A percentile compares a stretch with the other conserved stretches of the same genome.
Conservation (phyloP, 164 flowering plant species). For the Vitis rotundifolia region DNA sequence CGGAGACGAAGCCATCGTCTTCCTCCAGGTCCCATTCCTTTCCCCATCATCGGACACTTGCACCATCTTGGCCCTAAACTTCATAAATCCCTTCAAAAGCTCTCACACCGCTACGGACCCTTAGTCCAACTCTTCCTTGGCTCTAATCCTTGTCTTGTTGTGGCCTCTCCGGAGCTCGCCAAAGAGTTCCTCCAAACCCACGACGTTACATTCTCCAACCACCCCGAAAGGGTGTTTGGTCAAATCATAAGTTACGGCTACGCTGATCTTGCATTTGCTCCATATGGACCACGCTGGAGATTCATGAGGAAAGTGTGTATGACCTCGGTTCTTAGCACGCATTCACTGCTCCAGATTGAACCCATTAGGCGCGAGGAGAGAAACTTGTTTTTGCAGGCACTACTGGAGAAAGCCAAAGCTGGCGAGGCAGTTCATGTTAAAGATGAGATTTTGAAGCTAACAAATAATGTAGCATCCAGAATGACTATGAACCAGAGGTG, state of each 20-base stretch:
- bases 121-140: constrained; percentile 19
- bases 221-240: too few relatives aligned
- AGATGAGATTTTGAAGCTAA: too few relatives aligned
- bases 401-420: too few relatives aligned
- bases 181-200: constrained; percentile 13
- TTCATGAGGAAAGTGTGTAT: constrained; percentile 56
- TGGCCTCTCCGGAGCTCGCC: constrained; percentile 13
- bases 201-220: constrained; percentile 10
- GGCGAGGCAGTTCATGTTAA: too few relatives aligned
- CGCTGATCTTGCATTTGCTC: constrained; percentile 29
- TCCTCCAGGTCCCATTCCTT: constrained; percentile 16
- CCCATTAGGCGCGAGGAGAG: too few relatives aligned
- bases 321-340: constrained; percentile 22
- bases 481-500: too few relatives aligned
- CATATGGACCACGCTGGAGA: constrained; percentile 51
- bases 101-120: constrained; percentile 17
- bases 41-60: constrained; percentile 29
- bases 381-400: too few relatives aligned
- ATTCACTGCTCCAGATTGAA: too few relatives aligned
- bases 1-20: neutral
- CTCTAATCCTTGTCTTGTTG: constrained; percentile 14
- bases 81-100: constrained; percentile 21
- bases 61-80: constrained; percentile 17
- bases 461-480: too few relatives aligned
- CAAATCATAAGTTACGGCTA: constrained; percentile 29